phyloP scores from a whole-genome alignment of 192 early-diverging fungal species.

The Borealophlyctis nickersoniae region DNA sequence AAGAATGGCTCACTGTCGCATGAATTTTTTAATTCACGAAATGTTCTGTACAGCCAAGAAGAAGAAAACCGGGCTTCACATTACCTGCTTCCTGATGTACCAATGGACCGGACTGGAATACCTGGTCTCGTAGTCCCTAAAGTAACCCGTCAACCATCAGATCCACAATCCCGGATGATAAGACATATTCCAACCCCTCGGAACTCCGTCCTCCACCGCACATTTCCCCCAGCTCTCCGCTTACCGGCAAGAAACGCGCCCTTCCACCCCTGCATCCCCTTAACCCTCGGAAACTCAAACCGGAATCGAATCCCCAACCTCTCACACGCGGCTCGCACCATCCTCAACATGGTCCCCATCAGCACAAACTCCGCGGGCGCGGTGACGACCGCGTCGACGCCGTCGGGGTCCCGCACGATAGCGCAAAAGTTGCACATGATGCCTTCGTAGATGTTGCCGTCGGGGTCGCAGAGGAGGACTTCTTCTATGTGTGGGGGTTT shows the following conservation, averaged over 20 bases:
- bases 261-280: slow-evolving; percentile 51
- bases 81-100: slow-evolving; percentile 5
- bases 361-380: slow-evolving; percentile 61
- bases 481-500: slow-evolving; percentile 53
- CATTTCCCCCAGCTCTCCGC: slow-evolving; percentile 1
- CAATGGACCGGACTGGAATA: neutral
- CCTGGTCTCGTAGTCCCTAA: slow-evolving; percentile 10
- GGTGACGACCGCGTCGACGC: slow-evolving; percentile 33
- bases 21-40: neutral
- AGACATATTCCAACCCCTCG: neutral
- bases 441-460: slow-evolving; percentile 63
- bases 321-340: slow-evolving; percentile 56
- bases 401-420: slow-evolving; percentile 33
- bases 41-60: no score
- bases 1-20: neutral
- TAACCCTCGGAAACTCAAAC: slow-evolving; percentile 52
- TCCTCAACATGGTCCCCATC: slow-evolving; percentile 62
- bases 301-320: slow-evolving; percentile 46
- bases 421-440: slow-evolving; percentile 69
- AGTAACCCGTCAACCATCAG: neutral
- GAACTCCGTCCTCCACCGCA: neutral
- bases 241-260: slow-evolving; percentile 68
- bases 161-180: neutral
- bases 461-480: slow-evolving; percentile 55
- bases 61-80: neutral